A percentile compares a stretch with the other conserved stretches of the same genome.
Evolutionary conservation across 2,329 filamentous ascomycete genomes (phyloP).

Genomic region (Botrytis aclada): DNA sequence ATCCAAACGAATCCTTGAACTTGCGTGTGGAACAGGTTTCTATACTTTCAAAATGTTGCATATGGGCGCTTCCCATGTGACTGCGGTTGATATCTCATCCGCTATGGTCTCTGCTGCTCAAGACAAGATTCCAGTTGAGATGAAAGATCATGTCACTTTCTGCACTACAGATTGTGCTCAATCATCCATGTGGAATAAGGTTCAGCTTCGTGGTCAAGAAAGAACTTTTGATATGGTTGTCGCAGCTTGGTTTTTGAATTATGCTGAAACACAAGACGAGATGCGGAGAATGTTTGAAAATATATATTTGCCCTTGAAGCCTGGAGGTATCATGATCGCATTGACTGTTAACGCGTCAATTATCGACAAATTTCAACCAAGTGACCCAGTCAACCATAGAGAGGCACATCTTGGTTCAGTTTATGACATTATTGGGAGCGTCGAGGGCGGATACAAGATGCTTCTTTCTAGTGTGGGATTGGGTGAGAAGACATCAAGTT

Average conservation of each 20-base stretch:
- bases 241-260: background rate
- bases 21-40: slow-evolving; percentile 9
- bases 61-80: slow-evolving; percentile 6
- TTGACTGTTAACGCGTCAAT: slow-evolving; percentile 3
- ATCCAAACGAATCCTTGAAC: background rate
- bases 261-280: background rate
- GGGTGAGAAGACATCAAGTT: background rate
- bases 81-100: slow-evolving; percentile 5
- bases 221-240: slow-evolving; percentile 3
- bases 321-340: background rate
- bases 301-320: background rate
- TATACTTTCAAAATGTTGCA: background rate
- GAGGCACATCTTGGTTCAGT: background rate
- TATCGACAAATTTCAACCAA: background rate
- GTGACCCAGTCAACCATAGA: background rate
- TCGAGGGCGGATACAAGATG: background rate
- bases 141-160: background rate
- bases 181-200: background rate
- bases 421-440: background rate
- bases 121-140: background rate
- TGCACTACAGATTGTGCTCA: background rate
- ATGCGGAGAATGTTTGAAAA: slow-evolving; percentile 7
- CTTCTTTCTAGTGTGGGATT: background rate
- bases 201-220: background rate
- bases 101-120: background rate